phyloP scores from a whole-genome alignment of 495 filamentous ascomycete species.

The Neurospora terricola region DNA sequence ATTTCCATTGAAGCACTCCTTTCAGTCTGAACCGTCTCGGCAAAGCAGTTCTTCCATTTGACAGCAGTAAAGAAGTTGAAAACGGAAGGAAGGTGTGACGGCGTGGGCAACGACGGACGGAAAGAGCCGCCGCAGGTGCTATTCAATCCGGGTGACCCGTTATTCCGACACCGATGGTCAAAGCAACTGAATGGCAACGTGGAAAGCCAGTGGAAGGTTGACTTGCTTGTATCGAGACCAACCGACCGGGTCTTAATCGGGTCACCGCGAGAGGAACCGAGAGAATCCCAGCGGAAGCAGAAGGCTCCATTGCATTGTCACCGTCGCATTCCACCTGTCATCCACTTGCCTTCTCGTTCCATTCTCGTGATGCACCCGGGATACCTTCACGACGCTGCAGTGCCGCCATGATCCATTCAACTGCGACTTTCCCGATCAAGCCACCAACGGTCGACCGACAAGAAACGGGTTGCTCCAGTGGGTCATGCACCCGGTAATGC shows the following conservation, averaged over 20 bases:
- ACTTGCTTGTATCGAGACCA: background rate
- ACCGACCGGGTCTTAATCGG: background rate
- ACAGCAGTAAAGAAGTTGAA: background rate
- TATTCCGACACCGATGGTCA: background rate
- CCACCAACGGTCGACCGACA: background rate
- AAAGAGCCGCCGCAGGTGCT: too few relatives aligned
- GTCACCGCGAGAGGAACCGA: background rate
- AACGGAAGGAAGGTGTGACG: background rate
- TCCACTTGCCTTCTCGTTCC: background rate
- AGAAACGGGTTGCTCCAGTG: background rate
- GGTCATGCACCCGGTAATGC: background rate
- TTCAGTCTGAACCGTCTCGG: too few relatives aligned
- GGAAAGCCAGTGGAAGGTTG: background rate
- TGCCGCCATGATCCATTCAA: background rate
- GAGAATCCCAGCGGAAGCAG: background rate
- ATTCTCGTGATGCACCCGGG: background rate
- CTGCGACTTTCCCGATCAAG: background rate
- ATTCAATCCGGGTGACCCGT: background rate
- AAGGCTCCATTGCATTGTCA: background rate
- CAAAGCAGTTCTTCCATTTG: background rate
- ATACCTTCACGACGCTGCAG: background rate
- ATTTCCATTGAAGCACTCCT: too few relatives aligned
- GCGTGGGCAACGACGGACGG: background rate
- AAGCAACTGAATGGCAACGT: background rate
- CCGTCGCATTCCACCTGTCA: background rate